phyloP scores from a whole-genome alignment of 805 yeast genomes.

The Nakazawaea anatomiae region DNA sequence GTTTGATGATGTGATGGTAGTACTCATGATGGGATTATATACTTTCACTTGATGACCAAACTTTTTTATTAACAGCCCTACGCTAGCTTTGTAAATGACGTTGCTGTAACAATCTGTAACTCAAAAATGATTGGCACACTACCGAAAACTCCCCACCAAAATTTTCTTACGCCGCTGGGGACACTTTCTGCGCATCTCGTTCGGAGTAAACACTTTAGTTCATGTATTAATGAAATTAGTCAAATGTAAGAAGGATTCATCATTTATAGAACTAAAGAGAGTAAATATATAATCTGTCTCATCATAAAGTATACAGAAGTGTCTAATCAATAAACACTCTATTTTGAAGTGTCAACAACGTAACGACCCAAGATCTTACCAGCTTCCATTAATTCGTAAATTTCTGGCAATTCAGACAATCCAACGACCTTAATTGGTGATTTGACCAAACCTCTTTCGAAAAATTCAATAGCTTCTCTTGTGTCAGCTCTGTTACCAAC shows the following conservation, averaged over 20 bases:
- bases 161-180: neutral
- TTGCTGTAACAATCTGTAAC: neutral
- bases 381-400: slow-evolving; percentile 51
- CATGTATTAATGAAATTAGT: too few species aligned
- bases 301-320: neutral
- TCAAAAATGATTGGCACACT: too few species aligned
- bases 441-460: slow-evolving; percentile 43
- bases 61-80: too few species aligned
- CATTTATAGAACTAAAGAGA: neutral
- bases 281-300: neutral
- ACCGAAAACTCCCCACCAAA: too few species aligned
- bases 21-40: neutral
- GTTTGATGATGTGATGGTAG: neutral
- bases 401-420: slow-evolving; percentile 39
- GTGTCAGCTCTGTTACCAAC: slow-evolving; percentile 60
- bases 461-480: slow-evolving; percentile 52
- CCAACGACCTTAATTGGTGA: slow-evolving; percentile 54
- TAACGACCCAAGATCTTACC: slow-evolving; percentile 62
- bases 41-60: too few species aligned
- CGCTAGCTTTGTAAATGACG: neutral
- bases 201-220: too few species aligned
- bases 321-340: slow-evolving; percentile 3
- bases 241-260: neutral
- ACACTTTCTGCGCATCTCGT: too few species aligned
- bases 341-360: slow-evolving; percentile 48